Evolutionary conservation across 2,329 filamentous ascomycete genomes (phyloP).

Genomic region (Colletotrichum chrysophilum): DNA sequence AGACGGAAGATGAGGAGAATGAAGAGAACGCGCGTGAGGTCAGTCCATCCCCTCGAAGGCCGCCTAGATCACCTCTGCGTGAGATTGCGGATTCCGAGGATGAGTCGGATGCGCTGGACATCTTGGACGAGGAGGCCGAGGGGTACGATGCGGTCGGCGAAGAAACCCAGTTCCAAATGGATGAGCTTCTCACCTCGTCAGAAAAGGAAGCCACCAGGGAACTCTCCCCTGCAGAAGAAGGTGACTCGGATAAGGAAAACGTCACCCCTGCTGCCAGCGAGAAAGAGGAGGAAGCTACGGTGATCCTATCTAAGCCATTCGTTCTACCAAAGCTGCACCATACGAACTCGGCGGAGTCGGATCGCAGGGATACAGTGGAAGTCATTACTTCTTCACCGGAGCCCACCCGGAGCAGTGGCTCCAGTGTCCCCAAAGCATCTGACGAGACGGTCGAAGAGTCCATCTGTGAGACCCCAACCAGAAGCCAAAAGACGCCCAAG

Average conservation of each 20-base stretch:
- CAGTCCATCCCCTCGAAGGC: conserved; percentile 10
- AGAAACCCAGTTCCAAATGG: conserved; percentile 21
- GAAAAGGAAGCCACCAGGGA: conserved; percentile 8
- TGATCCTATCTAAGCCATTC: conserved; percentile 8
- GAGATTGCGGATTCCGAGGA: conserved; percentile 60
- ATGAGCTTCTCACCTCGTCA: conserved; percentile 16
- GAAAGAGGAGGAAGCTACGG: conserved; percentile 9
- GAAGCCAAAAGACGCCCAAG: background rate
- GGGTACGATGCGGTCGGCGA: conserved; percentile 21
- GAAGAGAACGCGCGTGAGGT: conserved; percentile 1
- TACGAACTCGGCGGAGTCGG: background rate
- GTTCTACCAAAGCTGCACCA: background rate
- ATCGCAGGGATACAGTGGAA: conserved; percentile 17
- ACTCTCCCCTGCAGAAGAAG: conserved; percentile 1
- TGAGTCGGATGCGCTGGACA: conserved; percentile 30
- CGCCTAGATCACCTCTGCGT: background rate
- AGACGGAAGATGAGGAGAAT: conserved; percentile 8
- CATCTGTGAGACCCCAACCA: conserved; percentile 6
- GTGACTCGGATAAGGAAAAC: conserved; percentile 21
- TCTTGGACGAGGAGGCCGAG: conserved; percentile 19
- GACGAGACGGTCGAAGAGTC: background rate
- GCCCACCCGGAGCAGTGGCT: background rate
- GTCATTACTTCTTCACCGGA: conserved; percentile 15
- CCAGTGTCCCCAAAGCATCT: background rate
- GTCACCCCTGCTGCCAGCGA: conserved; percentile 3